Evolutionary conservation across 352 stramenopile species (phyloP).

Genomic region (Globisporangium barbulae): DNA sequence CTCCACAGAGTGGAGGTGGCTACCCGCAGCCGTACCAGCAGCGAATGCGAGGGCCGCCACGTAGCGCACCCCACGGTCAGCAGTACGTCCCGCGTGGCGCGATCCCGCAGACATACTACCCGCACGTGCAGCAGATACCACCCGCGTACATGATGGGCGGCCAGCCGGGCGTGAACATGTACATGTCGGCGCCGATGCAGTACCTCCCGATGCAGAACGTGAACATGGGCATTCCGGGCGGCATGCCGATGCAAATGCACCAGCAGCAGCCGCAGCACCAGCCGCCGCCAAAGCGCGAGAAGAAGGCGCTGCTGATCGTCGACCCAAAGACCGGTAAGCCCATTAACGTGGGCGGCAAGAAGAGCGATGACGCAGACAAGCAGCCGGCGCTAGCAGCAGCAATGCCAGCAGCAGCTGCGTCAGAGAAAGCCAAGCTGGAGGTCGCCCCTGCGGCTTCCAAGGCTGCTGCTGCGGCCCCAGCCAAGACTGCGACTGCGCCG

Average conservation of each 20-base stretch:
- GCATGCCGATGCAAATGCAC: slow-evolving; percentile 31
- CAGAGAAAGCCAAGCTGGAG: slow-evolving; percentile 13
- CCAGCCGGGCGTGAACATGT: slow-evolving; percentile 34
- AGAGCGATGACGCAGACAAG: slow-evolving; percentile 7
- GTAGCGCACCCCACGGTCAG: slow-evolving; percentile 29
- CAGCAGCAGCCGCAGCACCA: slow-evolving; percentile 27
- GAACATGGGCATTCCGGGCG: slow-evolving; percentile 40
- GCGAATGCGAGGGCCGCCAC: slow-evolving; percentile 33
- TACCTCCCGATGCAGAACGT: slow-evolving; percentile 46
- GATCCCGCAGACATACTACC: slow-evolving; percentile 49
- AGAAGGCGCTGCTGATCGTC: slow-evolving; percentile 43
- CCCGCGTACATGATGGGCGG: slow-evolving; percentile 47
- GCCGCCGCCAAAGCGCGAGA: slow-evolving; percentile 42
- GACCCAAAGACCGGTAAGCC: slow-evolving; percentile 14
- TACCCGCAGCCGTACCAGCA: slow-evolving; percentile 35
- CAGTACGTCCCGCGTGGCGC: slow-evolving; percentile 36
- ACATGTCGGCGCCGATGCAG: slow-evolving; percentile 25
- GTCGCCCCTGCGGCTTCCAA: not conserved
- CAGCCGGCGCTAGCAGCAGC: not conserved
- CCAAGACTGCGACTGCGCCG: not conserved
- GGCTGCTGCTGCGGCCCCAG: slow-evolving; percentile 7
- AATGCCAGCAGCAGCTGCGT: slow-evolving; percentile 8
- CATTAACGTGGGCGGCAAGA: slow-evolving; percentile 9
- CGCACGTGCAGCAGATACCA: slow-evolving; percentile 34
- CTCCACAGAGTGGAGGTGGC: slow-evolving; percentile 5